Percentiles rank a stretch among this genome's conserved stretches.
phyloP scores from a whole-genome alignment of 768 basidiomycete genomes.

The Mycena alexandri region DNA sequence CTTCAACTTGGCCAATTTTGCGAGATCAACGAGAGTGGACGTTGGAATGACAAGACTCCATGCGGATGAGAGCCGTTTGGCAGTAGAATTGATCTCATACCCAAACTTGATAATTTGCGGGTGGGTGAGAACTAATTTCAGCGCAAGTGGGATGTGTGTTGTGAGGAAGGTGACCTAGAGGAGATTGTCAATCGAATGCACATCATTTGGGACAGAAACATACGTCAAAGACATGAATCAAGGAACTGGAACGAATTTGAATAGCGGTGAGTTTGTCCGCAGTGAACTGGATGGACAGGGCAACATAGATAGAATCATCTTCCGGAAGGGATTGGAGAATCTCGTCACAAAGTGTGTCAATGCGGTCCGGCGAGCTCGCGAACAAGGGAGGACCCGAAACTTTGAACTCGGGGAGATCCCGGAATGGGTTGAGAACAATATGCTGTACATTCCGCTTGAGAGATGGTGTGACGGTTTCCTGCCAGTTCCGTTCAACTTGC shows the following conservation, averaged over 20 bases:
- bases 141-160: constrained; percentile 1
- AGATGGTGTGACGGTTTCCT: constrained; percentile 27
- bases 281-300: neutral
- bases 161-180: neutral
- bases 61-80: neutral
- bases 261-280: constrained; percentile 2
- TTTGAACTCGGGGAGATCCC: constrained; percentile 22
- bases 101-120: constrained; percentile 30
- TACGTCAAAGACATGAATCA: constrained; percentile 18
- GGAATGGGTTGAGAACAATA: constrained; percentile 29
- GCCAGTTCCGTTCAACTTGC: constrained; percentile 33
- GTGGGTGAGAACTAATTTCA: constrained; percentile 22
- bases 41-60: constrained; percentile 10
- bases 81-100: constrained; percentile 4
- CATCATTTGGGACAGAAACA: neutral
- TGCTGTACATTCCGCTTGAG: constrained; percentile 32
- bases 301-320: constrained; percentile 11
- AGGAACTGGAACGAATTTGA: neutral
- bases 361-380: constrained; percentile 9
- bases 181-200: neutral
- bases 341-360: constrained; percentile 10
- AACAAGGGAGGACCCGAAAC: neutral
- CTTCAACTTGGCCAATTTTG: constrained; percentile 23
- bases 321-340: constrained; percentile 16
- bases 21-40: constrained; percentile 25